Percentiles rank a stretch among this genome's conserved stretches.
These are phyloP conservation scores for Ogataea salicorniae DNA, from an alignment of 805 yeast genomes.

Conservation along the genomic window DNA sequence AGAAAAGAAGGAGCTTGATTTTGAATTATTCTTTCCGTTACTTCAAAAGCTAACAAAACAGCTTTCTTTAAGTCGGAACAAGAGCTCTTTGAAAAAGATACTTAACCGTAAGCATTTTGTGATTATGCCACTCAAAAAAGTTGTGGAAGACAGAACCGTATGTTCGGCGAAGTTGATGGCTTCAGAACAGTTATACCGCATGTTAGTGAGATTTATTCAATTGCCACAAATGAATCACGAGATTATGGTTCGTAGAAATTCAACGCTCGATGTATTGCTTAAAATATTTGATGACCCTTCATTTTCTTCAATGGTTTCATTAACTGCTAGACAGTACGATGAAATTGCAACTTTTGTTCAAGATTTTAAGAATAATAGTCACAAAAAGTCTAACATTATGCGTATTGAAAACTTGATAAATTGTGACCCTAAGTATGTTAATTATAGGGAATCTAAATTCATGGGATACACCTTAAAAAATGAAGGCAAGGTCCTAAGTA, in stretches of 20 bases:
- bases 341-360: conserved; percentile 3
- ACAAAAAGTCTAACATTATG: conserved; percentile 8
- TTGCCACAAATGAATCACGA: neutral
- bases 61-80: conserved; percentile 6
- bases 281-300: conserved; percentile 2
- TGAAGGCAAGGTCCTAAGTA: conserved; percentile 7
- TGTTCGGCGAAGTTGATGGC: neutral
- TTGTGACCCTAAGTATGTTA: conserved; percentile 1
- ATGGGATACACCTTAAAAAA: conserved; percentile 2
- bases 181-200: conserved; percentile 5
- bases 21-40: conserved; percentile 5
- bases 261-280: conserved; percentile 10
- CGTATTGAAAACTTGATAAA: conserved; percentile 8
- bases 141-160: neutral
- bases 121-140: neutral
- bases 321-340: neutral
- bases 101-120: conserved; percentile 11
- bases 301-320: conserved; percentile 5
- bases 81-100: conserved; percentile 9
- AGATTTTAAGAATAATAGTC: conserved; percentile 2
- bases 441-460: conserved; percentile 2
- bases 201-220: conserved; percentile 2
- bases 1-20: conserved; percentile 1
- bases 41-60: conserved; percentile 4
- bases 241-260: conserved; percentile 8